These are phyloP conservation scores for Trifolium fragiferum DNA, from an alignment of 306 rosid genomes.

Conservation along the genomic window DNA sequence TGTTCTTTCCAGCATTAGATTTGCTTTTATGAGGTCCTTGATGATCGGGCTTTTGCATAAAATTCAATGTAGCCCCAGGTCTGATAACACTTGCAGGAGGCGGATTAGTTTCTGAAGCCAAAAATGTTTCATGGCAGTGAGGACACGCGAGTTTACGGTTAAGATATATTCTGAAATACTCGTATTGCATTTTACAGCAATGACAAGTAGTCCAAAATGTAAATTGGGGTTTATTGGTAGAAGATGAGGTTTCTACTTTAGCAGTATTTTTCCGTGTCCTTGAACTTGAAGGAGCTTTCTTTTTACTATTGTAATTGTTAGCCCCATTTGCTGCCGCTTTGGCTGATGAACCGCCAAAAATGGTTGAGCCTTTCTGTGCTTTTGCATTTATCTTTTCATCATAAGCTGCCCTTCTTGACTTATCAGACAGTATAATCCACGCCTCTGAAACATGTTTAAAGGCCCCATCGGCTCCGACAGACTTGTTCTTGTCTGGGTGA, in stretches of 20 bases:
- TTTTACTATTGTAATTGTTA: slow-evolving; percentile 62
- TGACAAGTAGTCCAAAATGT: slow-evolving; percentile 96
- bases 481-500: slow-evolving; percentile 96
- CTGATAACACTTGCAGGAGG: slow-evolving; percentile 68
- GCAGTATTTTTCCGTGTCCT: slow-evolving; percentile 61
- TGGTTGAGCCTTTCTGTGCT: slow-evolving; percentile 49
- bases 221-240: slow-evolving; percentile 56
- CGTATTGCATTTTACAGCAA: slow-evolving; percentile 89
- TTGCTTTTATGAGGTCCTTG: slow-evolving; percentile 52
- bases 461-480: slow-evolving; percentile 87
- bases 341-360: slow-evolving; percentile 56
- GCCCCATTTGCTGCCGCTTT: slow-evolving; percentile 58
- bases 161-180: slow-evolving; percentile 83
- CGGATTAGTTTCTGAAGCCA: slow-evolving; percentile 81
- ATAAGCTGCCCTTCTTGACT: slow-evolving; percentile 58
- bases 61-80: slow-evolving; percentile 60
- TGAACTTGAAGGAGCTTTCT: slow-evolving; percentile 43
- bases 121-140: slow-evolving; percentile 80
- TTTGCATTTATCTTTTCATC: slow-evolving; percentile 67
- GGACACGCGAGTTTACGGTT: slow-evolving; percentile 92
- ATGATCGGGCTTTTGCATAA: slow-evolving; percentile 46
- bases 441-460: slow-evolving; percentile 89
- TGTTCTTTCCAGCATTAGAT: slow-evolving; percentile 51
- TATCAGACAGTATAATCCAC: slow-evolving; percentile 89
- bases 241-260: slow-evolving; percentile 57